phyloP scores from a whole-genome alignment of 495 filamentous ascomycete genomes.

The Saxispiralis lemnorum region DNA sequence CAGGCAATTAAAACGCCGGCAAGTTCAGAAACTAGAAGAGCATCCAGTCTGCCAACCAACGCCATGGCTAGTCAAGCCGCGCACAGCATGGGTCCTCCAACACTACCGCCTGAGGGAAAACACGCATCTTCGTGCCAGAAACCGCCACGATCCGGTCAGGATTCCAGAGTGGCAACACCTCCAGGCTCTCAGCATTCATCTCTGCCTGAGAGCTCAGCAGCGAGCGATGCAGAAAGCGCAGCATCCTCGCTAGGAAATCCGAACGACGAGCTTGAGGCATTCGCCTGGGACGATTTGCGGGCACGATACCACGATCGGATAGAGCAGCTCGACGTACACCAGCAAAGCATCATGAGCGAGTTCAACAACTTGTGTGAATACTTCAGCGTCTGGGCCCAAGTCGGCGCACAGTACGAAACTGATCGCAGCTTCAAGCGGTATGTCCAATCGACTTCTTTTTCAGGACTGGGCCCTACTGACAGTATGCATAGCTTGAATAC shows the following conservation, averaged over 20 bases:
- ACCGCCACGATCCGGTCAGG: constrained; percentile 5
- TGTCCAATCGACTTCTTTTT: neutral
- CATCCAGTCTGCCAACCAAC: no score
- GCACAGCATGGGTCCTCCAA: constrained; percentile 2
- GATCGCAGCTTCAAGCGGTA: constrained; percentile 16
- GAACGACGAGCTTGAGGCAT: constrained; percentile 7
- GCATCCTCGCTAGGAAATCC: constrained; percentile 1
- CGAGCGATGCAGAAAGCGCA: neutral
- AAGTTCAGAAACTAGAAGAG: no score
- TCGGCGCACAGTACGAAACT: constrained; percentile 7
- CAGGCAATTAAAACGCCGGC: no score
- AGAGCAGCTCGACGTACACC: constrained; percentile 4
- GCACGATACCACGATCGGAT: constrained; percentile 12
- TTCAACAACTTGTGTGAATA: constrained; percentile 14
- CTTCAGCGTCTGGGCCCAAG: constrained; percentile 11
- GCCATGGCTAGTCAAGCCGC: neutral
- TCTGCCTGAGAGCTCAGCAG: neutral
- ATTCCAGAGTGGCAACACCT: neutral
- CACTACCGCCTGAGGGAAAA: neutral
- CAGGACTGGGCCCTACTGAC: constrained; percentile 1
- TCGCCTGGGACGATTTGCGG: constrained; percentile 14
- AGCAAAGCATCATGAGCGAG: constrained; percentile 11
- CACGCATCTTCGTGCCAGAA: neutral
- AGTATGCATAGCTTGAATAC: constrained; percentile 12
- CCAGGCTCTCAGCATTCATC: neutral